phyloP scores from a whole-genome alignment of 257 asterid genomes.

The Capsicum pubescens region DNA sequence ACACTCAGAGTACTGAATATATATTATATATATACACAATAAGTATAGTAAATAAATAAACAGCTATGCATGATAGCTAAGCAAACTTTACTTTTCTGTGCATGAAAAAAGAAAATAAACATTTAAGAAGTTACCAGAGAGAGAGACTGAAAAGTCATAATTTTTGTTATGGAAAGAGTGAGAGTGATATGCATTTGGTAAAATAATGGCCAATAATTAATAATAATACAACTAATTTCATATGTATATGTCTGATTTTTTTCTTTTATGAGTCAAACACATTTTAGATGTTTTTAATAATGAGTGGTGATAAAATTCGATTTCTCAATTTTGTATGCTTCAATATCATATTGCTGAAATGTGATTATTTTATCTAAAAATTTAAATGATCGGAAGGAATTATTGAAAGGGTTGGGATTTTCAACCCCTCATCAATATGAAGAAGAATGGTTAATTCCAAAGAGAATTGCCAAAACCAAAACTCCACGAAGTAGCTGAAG shows the following conservation, averaged over 20 bases:
- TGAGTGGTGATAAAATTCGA: neutral
- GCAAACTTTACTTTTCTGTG: neutral
- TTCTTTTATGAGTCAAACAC: neutral
- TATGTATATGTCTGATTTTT: neutral
- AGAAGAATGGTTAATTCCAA: neutral
- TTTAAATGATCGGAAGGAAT: no score
- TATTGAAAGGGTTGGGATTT: no score
- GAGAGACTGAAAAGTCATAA: neutral
- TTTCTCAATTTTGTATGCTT: no score
- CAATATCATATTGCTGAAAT: no score
- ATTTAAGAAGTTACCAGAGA: slow-evolving; percentile 18
- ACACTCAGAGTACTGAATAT: slow-evolving; percentile 15
- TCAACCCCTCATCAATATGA: no score
- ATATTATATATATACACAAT: neutral
- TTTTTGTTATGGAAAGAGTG: neutral
- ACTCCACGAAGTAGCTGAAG: no score
- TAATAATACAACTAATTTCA: no score
- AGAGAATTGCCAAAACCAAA: neutral
- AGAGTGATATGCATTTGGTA: no score
- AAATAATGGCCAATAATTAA: no score
- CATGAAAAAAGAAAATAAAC: neutral
- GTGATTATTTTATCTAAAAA: no score
- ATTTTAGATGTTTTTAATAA: neutral
- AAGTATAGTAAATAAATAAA: neutral
- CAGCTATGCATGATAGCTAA: slow-evolving; percentile 5